These are phyloP conservation scores for Botrytis cinerea DNA, from an alignment of 2,329 filamentous ascomycete species.

Conservation along the genomic window DNA sequence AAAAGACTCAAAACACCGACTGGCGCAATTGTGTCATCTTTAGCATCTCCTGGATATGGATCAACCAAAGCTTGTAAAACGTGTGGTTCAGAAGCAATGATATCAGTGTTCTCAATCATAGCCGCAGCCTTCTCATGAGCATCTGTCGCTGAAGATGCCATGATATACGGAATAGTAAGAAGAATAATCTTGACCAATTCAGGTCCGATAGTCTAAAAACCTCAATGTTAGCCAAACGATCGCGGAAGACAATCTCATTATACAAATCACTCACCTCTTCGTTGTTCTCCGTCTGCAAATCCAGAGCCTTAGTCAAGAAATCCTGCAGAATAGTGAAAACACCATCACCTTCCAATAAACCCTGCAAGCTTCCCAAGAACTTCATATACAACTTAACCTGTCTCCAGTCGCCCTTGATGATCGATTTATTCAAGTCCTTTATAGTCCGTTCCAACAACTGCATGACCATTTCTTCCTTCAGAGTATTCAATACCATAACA, in stretches of 20 bases:
- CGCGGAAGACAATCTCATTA: background rate
- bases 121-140: conserved; percentile 73
- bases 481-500: conserved; percentile 74
- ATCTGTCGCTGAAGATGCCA: conserved; percentile 70
- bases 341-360: conserved; percentile 78
- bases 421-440: conserved; percentile 62
- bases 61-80: conserved; percentile 83
- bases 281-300: conserved; percentile 87
- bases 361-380: conserved; percentile 84
- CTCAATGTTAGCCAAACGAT: conserved; percentile 23
- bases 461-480: conserved; percentile 72
- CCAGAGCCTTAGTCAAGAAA: conserved; percentile 87
- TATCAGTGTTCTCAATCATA: conserved; percentile 89
- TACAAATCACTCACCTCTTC: conserved; percentile 72
- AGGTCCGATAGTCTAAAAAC: conserved; percentile 62
- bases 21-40: conserved; percentile 61
- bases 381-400: conserved; percentile 88
- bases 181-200: conserved; percentile 97
- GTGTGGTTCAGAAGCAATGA: conserved; percentile 88
- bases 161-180: conserved; percentile 87
- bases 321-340: conserved; percentile 84
- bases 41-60: conserved; percentile 70
- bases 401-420: conserved; percentile 79
- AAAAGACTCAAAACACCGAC: conserved; percentile 78
- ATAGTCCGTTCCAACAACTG: conserved; percentile 68